Evolutionary conservation across 2,329 filamentous ascomycete genomes (phyloP), one percentile per base, ranked within the genome.

Genomic region (Mycosphaerella sp.): DNA sequence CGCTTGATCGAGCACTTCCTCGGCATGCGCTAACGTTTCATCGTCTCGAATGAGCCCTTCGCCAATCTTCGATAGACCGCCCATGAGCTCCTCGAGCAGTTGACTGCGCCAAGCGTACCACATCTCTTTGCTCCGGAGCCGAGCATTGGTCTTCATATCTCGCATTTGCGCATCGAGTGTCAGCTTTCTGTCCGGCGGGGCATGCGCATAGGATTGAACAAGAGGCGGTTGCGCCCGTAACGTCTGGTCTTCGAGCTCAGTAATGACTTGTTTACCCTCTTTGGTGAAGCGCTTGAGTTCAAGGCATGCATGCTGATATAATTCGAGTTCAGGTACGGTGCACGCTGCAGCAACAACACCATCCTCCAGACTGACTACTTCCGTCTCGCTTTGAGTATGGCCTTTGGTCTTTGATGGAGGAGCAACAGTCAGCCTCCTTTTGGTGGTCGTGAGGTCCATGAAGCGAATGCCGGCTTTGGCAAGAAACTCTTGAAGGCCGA

Each of bases 101-200:
- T 93, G 92, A 78, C 88, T 92, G 40, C 93, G 85, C 93, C 93
- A 98, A 66, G 92, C 87, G 69, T 98, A 98, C 93, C 93, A 98
- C 76, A 93, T 91, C 54, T 89, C 89, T 69, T 96, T 96, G 74
- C 92, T 96, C 48, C 91, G 77, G 11, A 96, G 78, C 26, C 93
- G 82, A 12, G 92, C 89, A 69, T 95, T 87, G 0, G 89, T 91
- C 75, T 96, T 97, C 71, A 95, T 87, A 66, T 97, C 96, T 71
- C 95, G 93, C 77, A 98, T 93, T 68, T 97, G 91, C 61, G 88
- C 93, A 73, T 98, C 92, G 85, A 98, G 95, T 49, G 95, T 78
- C 3, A 82, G 73, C 66, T 88, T 90, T 67, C 95, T 84, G 58
- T 95, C 89, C 0, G 89, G 82, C 0, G 87, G 81, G 26, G 92